These are phyloP conservation scores for Aulographum hederae DNA, from an alignment of 2,329 filamentous ascomycete species.

Conservation along the genomic window DNA sequence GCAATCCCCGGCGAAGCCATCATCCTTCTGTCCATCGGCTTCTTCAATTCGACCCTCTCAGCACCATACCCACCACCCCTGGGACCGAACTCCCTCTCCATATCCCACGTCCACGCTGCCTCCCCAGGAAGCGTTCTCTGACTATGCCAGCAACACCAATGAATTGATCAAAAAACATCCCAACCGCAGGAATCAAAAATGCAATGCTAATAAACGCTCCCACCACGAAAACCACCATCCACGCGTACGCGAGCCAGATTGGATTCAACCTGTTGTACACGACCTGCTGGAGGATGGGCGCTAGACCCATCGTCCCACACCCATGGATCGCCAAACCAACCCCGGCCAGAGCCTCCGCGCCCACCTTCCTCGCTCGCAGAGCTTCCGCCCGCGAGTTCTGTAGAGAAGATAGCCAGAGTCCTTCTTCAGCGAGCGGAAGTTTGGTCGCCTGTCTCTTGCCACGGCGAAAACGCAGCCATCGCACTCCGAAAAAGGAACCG, in stretches of 20 bases:
- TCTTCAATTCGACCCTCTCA: not conserved
- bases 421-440: too few species aligned
- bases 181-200: conserved; percentile 5
- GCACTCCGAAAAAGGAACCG: conserved; percentile 4
- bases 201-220: conserved; percentile 5
- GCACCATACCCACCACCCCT: not conserved
- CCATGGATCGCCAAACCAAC: conserved; percentile 6
- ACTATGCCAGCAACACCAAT: conserved; percentile 6
- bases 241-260: conserved; percentile 5
- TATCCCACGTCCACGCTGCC: conserved; percentile 6
- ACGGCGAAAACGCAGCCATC: not conserved
- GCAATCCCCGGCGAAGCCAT: too few species aligned
- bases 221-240: conserved; percentile 6
- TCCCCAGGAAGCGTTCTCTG: conserved; percentile 6
- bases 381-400: not conserved
- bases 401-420: too few species aligned
- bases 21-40: too few species aligned
- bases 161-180: conserved; percentile 6
- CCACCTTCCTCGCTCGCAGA: conserved; percentile 4
- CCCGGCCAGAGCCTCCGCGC: conserved; percentile 6
- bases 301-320: conserved; percentile 5
- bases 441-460: not conserved
- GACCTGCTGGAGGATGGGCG: conserved; percentile 4
- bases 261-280: conserved; percentile 5
- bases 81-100: not conserved